These are phyloP conservation scores for Stygiomarasmius scandens DNA, from an alignment of 1,284 basidiomycete genomes.

Conservation along the genomic window DNA sequence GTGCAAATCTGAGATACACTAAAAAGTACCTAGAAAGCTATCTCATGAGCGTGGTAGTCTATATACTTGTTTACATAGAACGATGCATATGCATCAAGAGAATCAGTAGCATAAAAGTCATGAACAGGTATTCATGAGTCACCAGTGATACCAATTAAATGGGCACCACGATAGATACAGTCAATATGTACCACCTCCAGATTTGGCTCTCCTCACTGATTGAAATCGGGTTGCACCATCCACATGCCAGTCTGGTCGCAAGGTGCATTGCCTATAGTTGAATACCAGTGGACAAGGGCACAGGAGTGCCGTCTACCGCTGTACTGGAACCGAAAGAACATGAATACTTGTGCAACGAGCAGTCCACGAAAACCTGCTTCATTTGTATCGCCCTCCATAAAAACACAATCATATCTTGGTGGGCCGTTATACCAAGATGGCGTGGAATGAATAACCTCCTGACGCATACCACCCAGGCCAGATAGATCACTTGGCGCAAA, in stretches of 20 bases:
- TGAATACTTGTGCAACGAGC: constrained; percentile 12
- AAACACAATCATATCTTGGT: constrained; percentile 26
- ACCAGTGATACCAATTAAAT: constrained; percentile 21
- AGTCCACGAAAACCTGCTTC: constrained; percentile 13
- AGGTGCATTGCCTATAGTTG: not conserved
- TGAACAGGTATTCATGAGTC: constrained; percentile 11
- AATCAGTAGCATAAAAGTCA: constrained; percentile 6
- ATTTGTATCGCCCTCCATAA: constrained; percentile 16
- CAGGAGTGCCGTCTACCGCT: constrained; percentile 8
- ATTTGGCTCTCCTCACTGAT: not conserved
- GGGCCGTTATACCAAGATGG: constrained; percentile 21
- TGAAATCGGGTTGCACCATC: constrained; percentile 13
- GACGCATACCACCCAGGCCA: constrained; percentile 30
- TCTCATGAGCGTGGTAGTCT: constrained; percentile 21
- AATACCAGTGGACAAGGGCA: constrained; percentile 22
- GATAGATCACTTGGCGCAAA: constrained; percentile 33
- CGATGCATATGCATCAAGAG: constrained; percentile 14
- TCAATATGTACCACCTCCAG: constrained; percentile 22
- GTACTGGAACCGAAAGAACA: constrained; percentile 17
- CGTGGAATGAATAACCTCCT: constrained; percentile 28
- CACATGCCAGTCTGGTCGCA: constrained; percentile 20
- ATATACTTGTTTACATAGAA: constrained; percentile 24
- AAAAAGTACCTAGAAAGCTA: too few species aligned
- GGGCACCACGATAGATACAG: constrained; percentile 20
- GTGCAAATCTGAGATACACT: too few species aligned